These are phyloP conservation scores for Opeltia flavorubescens DNA, from an alignment of 495 filamentous ascomycete species.

Conservation along the genomic window DNA sequence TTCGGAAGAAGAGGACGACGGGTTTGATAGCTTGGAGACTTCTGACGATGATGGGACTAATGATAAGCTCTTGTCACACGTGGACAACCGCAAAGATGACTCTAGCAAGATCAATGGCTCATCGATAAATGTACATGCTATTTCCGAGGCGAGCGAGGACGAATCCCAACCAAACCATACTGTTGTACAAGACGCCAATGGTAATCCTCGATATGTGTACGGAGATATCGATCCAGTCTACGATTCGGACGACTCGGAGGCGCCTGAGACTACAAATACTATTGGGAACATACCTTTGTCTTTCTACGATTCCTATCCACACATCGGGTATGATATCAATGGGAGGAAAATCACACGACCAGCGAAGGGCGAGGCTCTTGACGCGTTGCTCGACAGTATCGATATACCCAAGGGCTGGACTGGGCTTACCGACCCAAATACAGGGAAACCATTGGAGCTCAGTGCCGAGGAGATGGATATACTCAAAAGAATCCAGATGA, in stretches of 20 bases:
- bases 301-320: constrained; percentile 94
- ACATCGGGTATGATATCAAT: constrained; percentile 98
- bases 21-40: constrained; percentile 29
- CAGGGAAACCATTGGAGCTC: constrained; percentile 80
- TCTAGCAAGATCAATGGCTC: background rate
- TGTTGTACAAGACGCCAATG: constrained; percentile 52
- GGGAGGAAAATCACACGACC: constrained; percentile 95
- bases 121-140: background rate
- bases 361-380: constrained; percentile 83
- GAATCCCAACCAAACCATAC: constrained; percentile 25
- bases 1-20: constrained; percentile 25
- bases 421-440: constrained; percentile 81
- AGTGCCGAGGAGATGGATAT: constrained; percentile 82
- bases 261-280: constrained; percentile 65
- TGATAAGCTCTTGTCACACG: too few relatives aligned
- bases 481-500: constrained; percentile 76
- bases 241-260: constrained; percentile 87
- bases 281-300: constrained; percentile 88
- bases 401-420: constrained; percentile 98
- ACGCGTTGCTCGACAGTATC: constrained; percentile 88
- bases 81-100: too few relatives aligned
- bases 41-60: constrained; percentile 32
- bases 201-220: constrained; percentile 62
- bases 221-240: constrained; percentile 89
- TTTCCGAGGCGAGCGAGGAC: constrained; percentile 11